These are phyloP conservation scores for Vigna hirtella DNA, from an alignment of 306 rosid species.

Conservation along the genomic window DNA sequence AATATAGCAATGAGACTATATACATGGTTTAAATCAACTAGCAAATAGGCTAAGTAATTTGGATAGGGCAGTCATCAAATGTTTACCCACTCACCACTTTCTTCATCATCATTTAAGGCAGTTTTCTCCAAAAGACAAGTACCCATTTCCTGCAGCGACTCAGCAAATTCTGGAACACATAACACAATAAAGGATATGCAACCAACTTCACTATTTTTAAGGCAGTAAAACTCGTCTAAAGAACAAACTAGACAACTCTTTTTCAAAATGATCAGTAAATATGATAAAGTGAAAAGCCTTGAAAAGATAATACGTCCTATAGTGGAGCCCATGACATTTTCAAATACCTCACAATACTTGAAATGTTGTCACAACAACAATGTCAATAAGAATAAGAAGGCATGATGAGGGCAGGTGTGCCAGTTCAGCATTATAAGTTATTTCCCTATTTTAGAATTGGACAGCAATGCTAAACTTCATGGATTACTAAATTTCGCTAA, in stretches of 20 bases:
- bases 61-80: conserved; percentile 35
- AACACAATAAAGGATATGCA: conserved; percentile 20
- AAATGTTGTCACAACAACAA: conserved; percentile 32
- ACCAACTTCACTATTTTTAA: conserved; percentile 26
- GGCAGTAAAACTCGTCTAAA: conserved; percentile 20
- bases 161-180: conserved; percentile 79
- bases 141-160: conserved; percentile 91
- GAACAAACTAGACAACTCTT: conserved; percentile 1
- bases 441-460: conserved; percentile 10
- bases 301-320: conserved; percentile 3
- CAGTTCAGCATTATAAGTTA: conserved; percentile 7
- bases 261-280: conserved; percentile 15
- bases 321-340: conserved; percentile 20
- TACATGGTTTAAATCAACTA: conserved; percentile 45
- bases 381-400: conserved; percentile 28
- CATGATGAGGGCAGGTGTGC: conserved; percentile 1
- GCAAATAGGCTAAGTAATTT: conserved; percentile 35
- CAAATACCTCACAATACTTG: conserved; percentile 7
- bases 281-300: not conserved
- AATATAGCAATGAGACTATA: conserved; percentile 44
- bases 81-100: conserved; percentile 65
- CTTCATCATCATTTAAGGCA: conserved; percentile 59
- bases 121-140: conserved; percentile 73
- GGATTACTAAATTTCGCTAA: not conserved
- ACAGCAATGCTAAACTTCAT: conserved; percentile 25